Evolutionary conservation across 1,284 basidiomycete species (phyloP).

Genomic region (Cutaneotrichosporon arboriforme): DNA sequence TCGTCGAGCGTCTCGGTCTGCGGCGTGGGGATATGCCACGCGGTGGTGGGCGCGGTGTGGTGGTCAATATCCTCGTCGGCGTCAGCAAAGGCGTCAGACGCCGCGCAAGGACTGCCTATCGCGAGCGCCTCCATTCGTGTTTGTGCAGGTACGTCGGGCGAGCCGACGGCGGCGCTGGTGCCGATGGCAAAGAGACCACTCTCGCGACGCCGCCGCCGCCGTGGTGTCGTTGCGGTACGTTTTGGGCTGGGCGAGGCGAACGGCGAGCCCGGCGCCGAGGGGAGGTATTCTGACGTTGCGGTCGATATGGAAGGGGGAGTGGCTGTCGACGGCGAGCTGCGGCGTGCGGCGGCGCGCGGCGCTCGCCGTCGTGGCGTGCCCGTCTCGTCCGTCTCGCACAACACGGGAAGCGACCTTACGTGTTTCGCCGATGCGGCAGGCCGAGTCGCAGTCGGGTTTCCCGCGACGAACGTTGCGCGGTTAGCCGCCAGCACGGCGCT

Average conservation of each 20-base stretch:
- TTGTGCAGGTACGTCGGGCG: too few relatives aligned
- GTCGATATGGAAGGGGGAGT: background rate
- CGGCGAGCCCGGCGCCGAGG: background rate
- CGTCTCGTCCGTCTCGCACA: too few relatives aligned
- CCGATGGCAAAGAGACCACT: constrained; percentile 3
- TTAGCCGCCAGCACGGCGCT: too few relatives aligned
- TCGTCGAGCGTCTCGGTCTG: background rate
- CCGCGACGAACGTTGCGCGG: too few relatives aligned
- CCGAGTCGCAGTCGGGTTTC: constrained; percentile 12
- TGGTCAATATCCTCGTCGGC: too few relatives aligned
- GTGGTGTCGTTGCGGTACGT: background rate
- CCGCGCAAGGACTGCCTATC: too few relatives aligned
- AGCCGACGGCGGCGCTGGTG: background rate
- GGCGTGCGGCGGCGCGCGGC: too few relatives aligned
- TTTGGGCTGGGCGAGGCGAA: background rate
- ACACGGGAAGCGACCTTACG: too few relatives aligned
- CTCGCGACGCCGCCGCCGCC: constrained; percentile 2
- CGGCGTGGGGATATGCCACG: too few relatives aligned
- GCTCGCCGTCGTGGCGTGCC: too few relatives aligned
- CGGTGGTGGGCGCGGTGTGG: too few relatives aligned
- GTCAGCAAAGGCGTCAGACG: background rate
- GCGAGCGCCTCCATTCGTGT: too few relatives aligned
- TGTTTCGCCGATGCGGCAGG: constrained; percentile 7
- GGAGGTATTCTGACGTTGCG: background rate
- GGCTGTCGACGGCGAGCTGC: background rate